Evolutionary conservation across 2,329 filamentous ascomycete species (phyloP).

Genomic region (Xylaria sp.): DNA sequence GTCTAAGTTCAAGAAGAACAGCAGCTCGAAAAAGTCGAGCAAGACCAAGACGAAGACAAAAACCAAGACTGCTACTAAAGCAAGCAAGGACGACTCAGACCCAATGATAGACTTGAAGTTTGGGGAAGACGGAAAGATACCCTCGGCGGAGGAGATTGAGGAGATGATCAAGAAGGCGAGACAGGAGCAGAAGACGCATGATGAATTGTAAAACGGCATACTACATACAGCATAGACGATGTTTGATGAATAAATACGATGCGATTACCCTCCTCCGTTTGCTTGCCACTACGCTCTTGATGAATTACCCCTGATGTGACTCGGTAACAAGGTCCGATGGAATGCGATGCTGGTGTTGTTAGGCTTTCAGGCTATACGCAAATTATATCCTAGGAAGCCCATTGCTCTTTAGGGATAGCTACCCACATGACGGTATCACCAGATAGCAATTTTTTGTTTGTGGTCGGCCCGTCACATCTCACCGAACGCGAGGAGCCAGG

Average conservation of each 20-base stretch:
- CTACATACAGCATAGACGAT: constrained; percentile 39
- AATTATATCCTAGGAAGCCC: not conserved
- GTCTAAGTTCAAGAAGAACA: constrained; percentile 57
- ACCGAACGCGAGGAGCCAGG: constrained; percentile 4
- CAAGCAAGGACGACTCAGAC: constrained; percentile 49
- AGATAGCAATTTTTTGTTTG: constrained; percentile 12
- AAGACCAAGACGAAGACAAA: constrained; percentile 57
- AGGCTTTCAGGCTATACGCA: no score
- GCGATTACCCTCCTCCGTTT: constrained; percentile 30
- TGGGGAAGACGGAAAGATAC: constrained; percentile 57
- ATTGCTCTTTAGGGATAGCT: not conserved
- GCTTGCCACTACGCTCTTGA: not conserved
- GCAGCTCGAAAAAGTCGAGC: constrained; percentile 54
- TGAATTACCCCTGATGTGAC: not conserved
- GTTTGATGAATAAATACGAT: constrained; percentile 43
- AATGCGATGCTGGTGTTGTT: not conserved
- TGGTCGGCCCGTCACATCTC: constrained; percentile 15
- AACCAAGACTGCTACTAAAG: constrained; percentile 51
- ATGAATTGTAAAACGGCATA: constrained; percentile 46
- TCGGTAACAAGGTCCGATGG: no score
- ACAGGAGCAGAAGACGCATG: constrained; percentile 49
- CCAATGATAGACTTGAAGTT: constrained; percentile 56
- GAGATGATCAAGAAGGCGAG: constrained; percentile 63
- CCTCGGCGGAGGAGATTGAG: constrained; percentile 61
- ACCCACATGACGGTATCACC: constrained; percentile 13